Conservation (phyloP, 192 early-diverging fungal genomes). For the Gamsiella multidivaricata region DNA sequence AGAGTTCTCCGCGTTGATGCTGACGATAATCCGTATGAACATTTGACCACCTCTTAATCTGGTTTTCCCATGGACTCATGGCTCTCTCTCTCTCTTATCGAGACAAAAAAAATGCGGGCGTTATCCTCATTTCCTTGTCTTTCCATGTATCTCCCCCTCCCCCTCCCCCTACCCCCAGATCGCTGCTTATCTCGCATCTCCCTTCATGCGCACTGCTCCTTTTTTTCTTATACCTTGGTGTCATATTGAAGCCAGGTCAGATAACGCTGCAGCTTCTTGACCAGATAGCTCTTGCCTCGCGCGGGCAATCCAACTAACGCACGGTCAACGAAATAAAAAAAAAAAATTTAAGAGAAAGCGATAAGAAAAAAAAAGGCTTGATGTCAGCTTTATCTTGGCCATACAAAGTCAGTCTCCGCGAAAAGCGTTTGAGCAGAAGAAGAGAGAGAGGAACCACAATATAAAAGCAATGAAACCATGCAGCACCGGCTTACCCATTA, state of each 20-base stretch:
- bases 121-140: background rate
- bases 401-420: too few relatives aligned
- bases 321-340: background rate
- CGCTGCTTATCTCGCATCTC: constrained; percentile 4
- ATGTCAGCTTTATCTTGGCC: too few relatives aligned
- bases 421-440: background rate
- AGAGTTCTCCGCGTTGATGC: constrained; percentile 36
- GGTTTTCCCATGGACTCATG: constrained; percentile 17
- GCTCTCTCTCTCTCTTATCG: constrained; percentile 30
- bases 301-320: constrained; percentile 89
- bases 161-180: too few relatives aligned
- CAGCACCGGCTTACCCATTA: constrained; percentile 76
- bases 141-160: background rate
- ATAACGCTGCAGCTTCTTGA: constrained; percentile 95
- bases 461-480: background rate
- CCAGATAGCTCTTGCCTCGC: constrained; percentile 94
- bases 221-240: constrained; percentile 67
- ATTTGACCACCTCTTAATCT: constrained; percentile 11
- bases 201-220: background rate
- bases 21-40: background rate
- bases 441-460: background rate
- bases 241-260: constrained; percentile 83
- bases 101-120: constrained; percentile 17
- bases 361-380: background rate
- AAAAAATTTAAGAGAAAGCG: background rate